These are phyloP conservation scores for Aureobasidium sp. DNA, from an alignment of 2,329 filamentous ascomycete genomes.

Conservation along the genomic window DNA sequence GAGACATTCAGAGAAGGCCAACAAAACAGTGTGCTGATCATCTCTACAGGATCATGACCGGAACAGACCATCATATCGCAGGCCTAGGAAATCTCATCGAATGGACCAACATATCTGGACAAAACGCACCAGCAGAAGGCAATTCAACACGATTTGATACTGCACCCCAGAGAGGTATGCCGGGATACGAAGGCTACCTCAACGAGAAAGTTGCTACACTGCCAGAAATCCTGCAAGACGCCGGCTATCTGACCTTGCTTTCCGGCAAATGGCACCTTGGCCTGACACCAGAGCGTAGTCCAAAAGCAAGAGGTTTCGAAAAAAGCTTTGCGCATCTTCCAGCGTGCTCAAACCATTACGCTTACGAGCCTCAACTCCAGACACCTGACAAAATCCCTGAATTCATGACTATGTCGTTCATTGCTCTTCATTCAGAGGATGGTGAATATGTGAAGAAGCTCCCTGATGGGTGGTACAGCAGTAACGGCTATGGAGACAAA, in stretches of 20 bases:
- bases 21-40: not conserved
- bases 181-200: slow-evolving; percentile 58
- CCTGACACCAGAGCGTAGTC: slow-evolving; percentile 50
- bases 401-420: slow-evolving; percentile 38
- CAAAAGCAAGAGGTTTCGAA: slow-evolving; percentile 52
- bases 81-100: slow-evolving; percentile 54
- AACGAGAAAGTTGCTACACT: slow-evolving; percentile 54
- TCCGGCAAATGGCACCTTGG: slow-evolving; percentile 59
- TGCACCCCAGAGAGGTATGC: slow-evolving; percentile 50
- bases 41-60: slow-evolving; percentile 47
- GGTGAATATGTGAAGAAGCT: slow-evolving; percentile 35
- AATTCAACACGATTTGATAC: slow-evolving; percentile 40
- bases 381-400: slow-evolving; percentile 31
- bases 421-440: slow-evolving; percentile 34
- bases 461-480: slow-evolving; percentile 34
- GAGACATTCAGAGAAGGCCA: not conserved
- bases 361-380: slow-evolving; percentile 43
- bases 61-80: slow-evolving; percentile 55
- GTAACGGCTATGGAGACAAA: slow-evolving; percentile 34
- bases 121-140: slow-evolving; percentile 47
- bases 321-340: slow-evolving; percentile 54
- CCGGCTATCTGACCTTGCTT: slow-evolving; percentile 55
- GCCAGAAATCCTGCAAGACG: slow-evolving; percentile 52
- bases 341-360: slow-evolving; percentile 53
- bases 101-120: slow-evolving; percentile 49